Conservation (phyloP, 2,329 filamentous ascomycete species). For the Penicillium concentricum region DNA sequence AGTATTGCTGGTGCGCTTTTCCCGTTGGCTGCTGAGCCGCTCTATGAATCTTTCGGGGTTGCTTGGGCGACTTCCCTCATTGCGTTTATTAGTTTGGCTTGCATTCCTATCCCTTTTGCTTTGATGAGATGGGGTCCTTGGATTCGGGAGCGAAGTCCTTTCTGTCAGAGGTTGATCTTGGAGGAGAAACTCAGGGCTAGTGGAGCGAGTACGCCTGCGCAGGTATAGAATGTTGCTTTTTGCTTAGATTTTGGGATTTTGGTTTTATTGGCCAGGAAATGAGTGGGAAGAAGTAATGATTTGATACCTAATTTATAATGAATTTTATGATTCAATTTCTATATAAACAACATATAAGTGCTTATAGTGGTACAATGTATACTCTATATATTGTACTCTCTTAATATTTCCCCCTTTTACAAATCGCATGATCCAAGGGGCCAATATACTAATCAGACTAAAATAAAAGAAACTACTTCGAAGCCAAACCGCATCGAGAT, state of each 20-base stretch:
- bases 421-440: background rate
- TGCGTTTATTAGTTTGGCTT: slow-evolving; percentile 40
- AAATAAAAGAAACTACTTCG: background rate
- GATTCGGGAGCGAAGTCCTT: slow-evolving; percentile 31
- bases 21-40: slow-evolving; percentile 49
- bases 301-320: background rate
- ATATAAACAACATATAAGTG: too few species aligned
- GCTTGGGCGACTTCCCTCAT: slow-evolving; percentile 44
- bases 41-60: slow-evolving; percentile 41
- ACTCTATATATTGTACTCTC: too few species aligned
- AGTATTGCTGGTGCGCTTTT: slow-evolving; percentile 56
- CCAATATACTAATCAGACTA: background rate
- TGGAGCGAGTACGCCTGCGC: slow-evolving; percentile 17
- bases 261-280: background rate
- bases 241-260: background rate
- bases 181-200: slow-evolving; percentile 19
- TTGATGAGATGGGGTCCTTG: slow-evolving; percentile 31
- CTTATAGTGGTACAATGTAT: too few species aligned
- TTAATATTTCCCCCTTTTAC: background rate
- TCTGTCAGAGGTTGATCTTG: slow-evolving; percentile 31
- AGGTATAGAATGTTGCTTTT: slow-evolving; percentile 1
- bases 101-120: slow-evolving; percentile 43
- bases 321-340: background rate
- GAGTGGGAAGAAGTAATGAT: background rate
- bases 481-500: background rate